Evolutionary conservation across 176 grass and related monocot genomes (phyloP), one percentile per base, ranked within the genome.

Genomic region (Triticum urartu): DNA sequence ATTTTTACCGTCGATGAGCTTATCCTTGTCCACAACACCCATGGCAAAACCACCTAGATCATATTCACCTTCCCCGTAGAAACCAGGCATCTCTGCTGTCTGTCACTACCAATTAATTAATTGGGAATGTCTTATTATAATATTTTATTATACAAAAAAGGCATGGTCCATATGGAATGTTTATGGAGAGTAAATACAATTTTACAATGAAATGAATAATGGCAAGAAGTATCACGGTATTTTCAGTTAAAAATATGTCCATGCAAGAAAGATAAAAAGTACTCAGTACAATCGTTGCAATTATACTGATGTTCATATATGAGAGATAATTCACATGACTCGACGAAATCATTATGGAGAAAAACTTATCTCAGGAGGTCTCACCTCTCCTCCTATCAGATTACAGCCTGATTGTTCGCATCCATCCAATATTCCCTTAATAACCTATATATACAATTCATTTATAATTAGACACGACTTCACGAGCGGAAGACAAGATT

Each of bases 71-170:
- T 88, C 62, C 1, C 72, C 87, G 85, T 99, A 99, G 67, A 99
- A 99, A 91, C 34, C 92, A 78, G 97, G 94, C 97, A 99, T 99
- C 84, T 99, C 97, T 40, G 97, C 97, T 47, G 94, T 99, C 97
- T 99, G 90, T 56, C 72, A 73, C 28, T 39, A 72, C 66, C 33
- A 70, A 82, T 58, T 52, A 18, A 5, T 32, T 42, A 47, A 45
- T 17, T 28, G 22, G 22, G 22, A 15, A 48, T 74, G 10, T 28
- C 6, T 13, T 75, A 4, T 50, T 75, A 18, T 48, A 42, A 28
- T 28, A 13, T 75, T 75, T 75, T 26, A 3, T 75, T 75, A 26
- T 36, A 17, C 7, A 40, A 74, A 48, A 75, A 42, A 10, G 39
- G 7, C 13, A 4, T 18, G 18, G 7, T 50, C 7, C 24, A 30